A percentile compares a stretch with the other conserved stretches of the same genome.
phyloP scores from a whole-genome alignment of 2,329 filamentous ascomycete species.

The Epicoccum sorghinum region DNA sequence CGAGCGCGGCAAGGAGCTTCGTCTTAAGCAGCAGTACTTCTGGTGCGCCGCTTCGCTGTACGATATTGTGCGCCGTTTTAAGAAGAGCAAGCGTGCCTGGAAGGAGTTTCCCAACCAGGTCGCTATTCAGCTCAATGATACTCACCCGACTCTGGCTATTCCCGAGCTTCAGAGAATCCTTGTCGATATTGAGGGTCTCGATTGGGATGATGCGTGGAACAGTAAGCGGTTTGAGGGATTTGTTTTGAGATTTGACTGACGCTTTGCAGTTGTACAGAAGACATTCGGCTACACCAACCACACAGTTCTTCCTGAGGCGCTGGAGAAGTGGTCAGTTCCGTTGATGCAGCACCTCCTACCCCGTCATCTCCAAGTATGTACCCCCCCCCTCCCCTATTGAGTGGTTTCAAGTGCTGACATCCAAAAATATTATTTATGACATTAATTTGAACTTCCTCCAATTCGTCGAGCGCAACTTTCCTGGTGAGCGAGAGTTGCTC shows the following conservation, averaged over 20 bases:
- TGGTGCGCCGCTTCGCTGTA: slow-evolving; percentile 97
- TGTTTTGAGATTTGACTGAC: slow-evolving; percentile 17
- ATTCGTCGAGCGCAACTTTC: slow-evolving; percentile 86
- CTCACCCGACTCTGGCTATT: slow-evolving; percentile 93
- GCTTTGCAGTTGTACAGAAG: slow-evolving; percentile 53
- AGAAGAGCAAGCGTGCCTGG: slow-evolving; percentile 93
- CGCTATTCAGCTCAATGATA: slow-evolving; percentile 97
- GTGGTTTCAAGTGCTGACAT: too few relatives aligned
- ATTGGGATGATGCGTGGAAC: slow-evolving; percentile 90
- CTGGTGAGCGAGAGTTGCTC: slow-evolving; percentile 85
- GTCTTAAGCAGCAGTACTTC: slow-evolving; percentile 99
- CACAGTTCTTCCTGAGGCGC: slow-evolving; percentile 92
- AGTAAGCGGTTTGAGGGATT: slow-evolving; percentile 58
- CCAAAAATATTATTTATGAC: too few relatives aligned
- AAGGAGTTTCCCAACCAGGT: slow-evolving; percentile 91
- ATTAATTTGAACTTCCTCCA: slow-evolving; percentile 97
- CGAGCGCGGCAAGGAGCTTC: slow-evolving; percentile 93
- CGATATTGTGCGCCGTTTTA: slow-evolving; percentile 97
- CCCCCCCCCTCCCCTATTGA: too few relatives aligned
- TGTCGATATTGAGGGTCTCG: slow-evolving; percentile 84
- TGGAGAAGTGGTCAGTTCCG: slow-evolving; percentile 98
- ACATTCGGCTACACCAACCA: slow-evolving; percentile 98
- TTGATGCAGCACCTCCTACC: slow-evolving; percentile 91
- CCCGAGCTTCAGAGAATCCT: slow-evolving; percentile 95
- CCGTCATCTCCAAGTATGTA: too few relatives aligned